Evolutionary conservation across 345 rosid species (phyloP).

Genomic region (Conringia planisiliqua): DNA sequence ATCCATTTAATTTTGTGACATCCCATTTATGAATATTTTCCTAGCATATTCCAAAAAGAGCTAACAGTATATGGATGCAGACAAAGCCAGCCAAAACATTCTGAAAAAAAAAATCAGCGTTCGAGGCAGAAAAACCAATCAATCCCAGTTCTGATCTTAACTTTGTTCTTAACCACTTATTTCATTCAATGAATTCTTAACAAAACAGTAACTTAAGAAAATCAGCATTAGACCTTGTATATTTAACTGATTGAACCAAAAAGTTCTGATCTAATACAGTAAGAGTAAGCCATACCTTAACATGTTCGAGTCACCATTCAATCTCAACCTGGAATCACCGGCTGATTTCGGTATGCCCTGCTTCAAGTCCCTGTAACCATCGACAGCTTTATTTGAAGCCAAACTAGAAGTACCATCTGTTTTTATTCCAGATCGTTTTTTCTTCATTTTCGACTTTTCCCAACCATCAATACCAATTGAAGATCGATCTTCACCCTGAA

Average conservation of each 20-base stretch:
- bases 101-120: background rate
- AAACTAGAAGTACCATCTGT: constrained; percentile 58
- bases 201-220: background rate
- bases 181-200: constrained; percentile 13
- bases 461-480: constrained; percentile 81
- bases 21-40: background rate
- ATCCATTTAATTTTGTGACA: background rate
- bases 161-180: background rate
- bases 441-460: constrained; percentile 96
- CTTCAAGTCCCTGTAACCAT: constrained; percentile 74
- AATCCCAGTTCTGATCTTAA: background rate
- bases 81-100: background rate
- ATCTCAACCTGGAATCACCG: constrained; percentile 64
- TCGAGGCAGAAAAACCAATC: background rate
- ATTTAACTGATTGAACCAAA: constrained; percentile 8
- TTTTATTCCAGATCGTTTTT: constrained; percentile 92
- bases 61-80: background rate
- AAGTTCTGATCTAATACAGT: background rate
- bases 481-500: constrained; percentile 75
- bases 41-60: background rate
- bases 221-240: background rate
- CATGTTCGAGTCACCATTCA: constrained; percentile 74
- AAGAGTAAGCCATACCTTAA: constrained; percentile 53
- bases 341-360: constrained; percentile 65
- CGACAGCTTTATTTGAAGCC: constrained; percentile 53